Percentiles rank a stretch among this genome's conserved stretches.
These are phyloP conservation scores for Sarocladium kiliense DNA, from an alignment of 2,329 filamentous ascomycete genomes.

Conservation along the genomic window DNA sequence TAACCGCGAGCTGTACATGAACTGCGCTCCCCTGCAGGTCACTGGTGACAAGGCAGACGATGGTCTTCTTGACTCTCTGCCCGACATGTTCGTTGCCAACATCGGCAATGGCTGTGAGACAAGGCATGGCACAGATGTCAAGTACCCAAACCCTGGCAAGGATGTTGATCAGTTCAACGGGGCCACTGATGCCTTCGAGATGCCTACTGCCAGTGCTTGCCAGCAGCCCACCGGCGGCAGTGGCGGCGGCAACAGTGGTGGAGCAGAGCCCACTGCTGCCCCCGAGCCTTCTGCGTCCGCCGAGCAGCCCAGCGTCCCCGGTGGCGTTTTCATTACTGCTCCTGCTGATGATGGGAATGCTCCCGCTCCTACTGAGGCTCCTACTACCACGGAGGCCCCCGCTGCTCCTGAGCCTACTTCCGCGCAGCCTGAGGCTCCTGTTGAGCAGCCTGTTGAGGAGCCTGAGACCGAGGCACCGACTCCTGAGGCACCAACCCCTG, in stretches of 20 bases:
- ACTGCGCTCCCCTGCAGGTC: constrained; percentile 75
- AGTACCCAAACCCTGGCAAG: constrained; percentile 58
- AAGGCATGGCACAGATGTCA: constrained; percentile 42
- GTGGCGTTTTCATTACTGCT: constrained; percentile 36
- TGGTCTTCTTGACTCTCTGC: constrained; percentile 57
- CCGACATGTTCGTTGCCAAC: constrained; percentile 66
- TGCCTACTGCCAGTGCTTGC: constrained; percentile 19
- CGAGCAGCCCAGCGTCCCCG: constrained; percentile 17
- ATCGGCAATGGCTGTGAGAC: constrained; percentile 51
- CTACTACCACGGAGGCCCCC: constrained; percentile 15
- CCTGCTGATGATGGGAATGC: constrained; percentile 6
- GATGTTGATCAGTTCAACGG: constrained; percentile 45
- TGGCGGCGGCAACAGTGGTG: constrained; percentile 21
- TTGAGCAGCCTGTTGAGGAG: constrained; percentile 4
- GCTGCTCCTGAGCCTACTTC: constrained; percentile 2
- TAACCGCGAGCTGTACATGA: constrained; percentile 97
- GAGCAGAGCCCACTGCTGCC: constrained; percentile 18
- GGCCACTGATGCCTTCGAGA: constrained; percentile 26
- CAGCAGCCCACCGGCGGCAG: constrained; percentile 18
- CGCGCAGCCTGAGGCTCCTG: not conserved
- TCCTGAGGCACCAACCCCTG: not conserved
- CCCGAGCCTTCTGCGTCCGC: constrained; percentile 16
- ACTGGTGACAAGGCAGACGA: constrained; percentile 45
- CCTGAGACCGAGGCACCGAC: not conserved
- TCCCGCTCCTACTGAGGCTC: constrained; percentile 14